Evolutionary conservation across 2,329 filamentous ascomycete genomes (phyloP), one percentile per base, ranked within the genome.

Genomic region (Phaeosphaeriaceae sp.): DNA sequence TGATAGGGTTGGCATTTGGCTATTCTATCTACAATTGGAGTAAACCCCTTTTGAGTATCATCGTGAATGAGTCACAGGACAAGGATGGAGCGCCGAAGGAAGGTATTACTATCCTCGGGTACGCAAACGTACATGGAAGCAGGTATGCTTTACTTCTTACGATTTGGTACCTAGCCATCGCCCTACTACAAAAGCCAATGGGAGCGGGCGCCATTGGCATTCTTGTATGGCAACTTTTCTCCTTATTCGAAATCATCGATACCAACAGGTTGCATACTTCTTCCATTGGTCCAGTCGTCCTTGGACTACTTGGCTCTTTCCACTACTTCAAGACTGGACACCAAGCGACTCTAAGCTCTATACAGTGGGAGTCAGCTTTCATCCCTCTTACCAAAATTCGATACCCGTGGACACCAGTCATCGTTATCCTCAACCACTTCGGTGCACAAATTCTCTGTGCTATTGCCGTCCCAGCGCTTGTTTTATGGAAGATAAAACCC

Each of bases 241-340:
- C 90, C 9, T 82, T 87, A 1, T 77, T 85, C 40, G 85, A 87
- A 60, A 83, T 87, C 43, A 74, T 87, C 45, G 83, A 86, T 68
- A 83, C 82, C 2, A 86, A 86, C 61, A 76, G 76, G 28, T 74
- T 86, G 1, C 84, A 87, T 13, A 79, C 83, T 40, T 86, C 86
- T 36, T 81, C 91, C 6, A 88, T 97, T 62, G 93, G 92, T 0
- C 92, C 94, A 16, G 79, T 94, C 32, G 81, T 95, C 55, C 83
- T 97, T 20, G 93, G 87, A 9, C 77, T 97, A n/a, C 84, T 99
- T 1, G 94, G 92, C 51, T 91, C 89, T 65, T 96, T 93, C 74
- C 87, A 97, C 78, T 99, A 87, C 79, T 99, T 99, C 84, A 97
- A 96, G 70, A 99, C 94, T 0, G 94, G 94, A 53, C 94, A 99